Evolutionary conservation across 306 rosid species (phyloP), one percentile per base, ranked within the genome.

Genomic region (Senna tora): DNA sequence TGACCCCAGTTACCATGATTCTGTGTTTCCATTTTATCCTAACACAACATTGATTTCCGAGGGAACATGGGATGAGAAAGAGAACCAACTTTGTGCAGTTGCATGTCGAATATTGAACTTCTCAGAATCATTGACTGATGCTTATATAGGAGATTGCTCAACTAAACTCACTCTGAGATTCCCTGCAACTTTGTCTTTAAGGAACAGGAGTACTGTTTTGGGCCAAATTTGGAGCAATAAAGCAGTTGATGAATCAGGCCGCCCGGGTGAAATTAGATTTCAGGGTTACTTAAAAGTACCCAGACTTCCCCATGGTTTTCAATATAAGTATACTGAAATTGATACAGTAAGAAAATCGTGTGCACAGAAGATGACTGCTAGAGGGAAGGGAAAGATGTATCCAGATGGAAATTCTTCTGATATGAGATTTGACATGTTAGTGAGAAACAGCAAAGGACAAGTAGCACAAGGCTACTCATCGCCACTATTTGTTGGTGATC

Each of bases 61-160:
- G 79, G 98, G 92, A 30, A 53, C 41, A n/a, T 91, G 97, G 98
- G 88, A 93, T 76, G 88, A 83, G 83, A 83, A 84, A 75, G 86
- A 76, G 75, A 87, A 80, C 33, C 81, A 32, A 38, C 77, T 90
- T 10, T 83, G 94, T 47, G 92, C 78, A 15, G 78, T 80, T 61
- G 98, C 79, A 0, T 91, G 94, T 79, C 84, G 91, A 71, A 81
- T 93, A 54, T 67, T 91, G 88, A 87, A 86, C 72, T 74, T 71
- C 58, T 75, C 86, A 0, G 83, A 67, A 11, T 75, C 86, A 54
- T 73, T 63, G 62, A 66, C 78, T 51, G 30, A 76, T 77, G 92
- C 92, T 69, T 30, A 34, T 61, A 82, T 91, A 71, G 96, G 97
- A 68, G 88, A 87, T 79, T 93, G 97, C 75, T 79, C 83, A 0